phyloP scores from a whole-genome alignment of 371 early-diverging fungal species.

The Mucor piriformis region DNA sequence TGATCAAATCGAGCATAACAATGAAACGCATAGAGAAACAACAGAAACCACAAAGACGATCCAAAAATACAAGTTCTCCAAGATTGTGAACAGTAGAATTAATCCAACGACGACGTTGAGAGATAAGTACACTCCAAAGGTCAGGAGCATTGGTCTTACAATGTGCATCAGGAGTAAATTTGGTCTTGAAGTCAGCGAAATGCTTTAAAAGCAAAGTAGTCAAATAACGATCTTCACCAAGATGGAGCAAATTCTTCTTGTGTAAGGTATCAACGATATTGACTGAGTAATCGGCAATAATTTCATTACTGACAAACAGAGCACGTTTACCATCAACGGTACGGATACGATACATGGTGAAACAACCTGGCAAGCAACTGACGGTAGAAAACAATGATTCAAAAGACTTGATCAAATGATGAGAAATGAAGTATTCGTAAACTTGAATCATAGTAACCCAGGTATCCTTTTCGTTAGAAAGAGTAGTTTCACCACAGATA shows the following conservation, averaged over 20 bases:
- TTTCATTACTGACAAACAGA: conserved; percentile 82
- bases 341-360: conserved; percentile 91
- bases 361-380: conserved; percentile 97
- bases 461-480: conserved; percentile 86
- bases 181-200: conserved; percentile 92
- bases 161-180: conserved; percentile 92
- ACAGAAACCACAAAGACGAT: conserved; percentile 94
- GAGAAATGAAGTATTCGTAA: conserved; percentile 98
- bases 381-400: conserved; percentile 98
- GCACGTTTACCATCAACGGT: conserved; percentile 80
- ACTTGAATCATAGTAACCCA: conserved; percentile 99
- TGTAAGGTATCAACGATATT: conserved; percentile 96
- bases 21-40: conserved; percentile 99
- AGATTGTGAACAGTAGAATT: conserved; percentile 96
- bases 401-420: conserved; percentile 96
- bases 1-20: conserved; percentile 91
- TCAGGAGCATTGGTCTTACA: conserved; percentile 97
- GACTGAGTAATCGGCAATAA: conserved; percentile 92
- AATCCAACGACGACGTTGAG: conserved; percentile 97
- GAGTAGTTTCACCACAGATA: conserved; percentile 89
- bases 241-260: conserved; percentile 81
- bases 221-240: conserved; percentile 87
- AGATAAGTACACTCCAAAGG: conserved; percentile 87
- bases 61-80: conserved; percentile 84
- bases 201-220: conserved; percentile 98